These are phyloP conservation scores for Colletotrichum musicola DNA, from an alignment of 2,329 filamentous ascomycete genomes.

Conservation along the genomic window DNA sequence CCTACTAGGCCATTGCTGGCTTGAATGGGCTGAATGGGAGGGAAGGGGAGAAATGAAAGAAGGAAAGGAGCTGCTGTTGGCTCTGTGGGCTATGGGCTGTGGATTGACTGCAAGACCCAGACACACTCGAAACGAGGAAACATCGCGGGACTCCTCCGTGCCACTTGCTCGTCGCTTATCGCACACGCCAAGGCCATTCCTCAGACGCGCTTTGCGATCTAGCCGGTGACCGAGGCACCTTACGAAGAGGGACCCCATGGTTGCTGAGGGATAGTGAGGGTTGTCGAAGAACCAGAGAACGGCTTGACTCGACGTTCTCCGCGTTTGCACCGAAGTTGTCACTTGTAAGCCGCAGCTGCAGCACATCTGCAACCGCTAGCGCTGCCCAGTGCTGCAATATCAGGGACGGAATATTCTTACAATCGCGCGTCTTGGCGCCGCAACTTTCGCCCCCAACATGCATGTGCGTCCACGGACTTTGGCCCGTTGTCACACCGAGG, in stretches of 20 bases:
- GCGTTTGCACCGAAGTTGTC: conserved; percentile 19
- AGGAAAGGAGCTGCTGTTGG: neutral
- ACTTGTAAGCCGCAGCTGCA: neutral
- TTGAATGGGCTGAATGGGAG: conserved; percentile 17
- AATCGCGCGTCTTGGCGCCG: conserved; percentile 23
- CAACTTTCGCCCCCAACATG: conserved; percentile 5
- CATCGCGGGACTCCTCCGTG: conserved; percentile 18
- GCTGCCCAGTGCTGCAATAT: conserved; percentile 25
- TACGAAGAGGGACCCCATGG: neutral
- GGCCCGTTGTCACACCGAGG: conserved; percentile 15
- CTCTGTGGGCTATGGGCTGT: neutral
- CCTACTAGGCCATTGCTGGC: neutral
- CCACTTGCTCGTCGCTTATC: conserved; percentile 29
- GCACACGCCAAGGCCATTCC: conserved; percentile 30
- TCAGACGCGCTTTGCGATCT: conserved; percentile 29
- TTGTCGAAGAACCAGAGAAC: neutral
- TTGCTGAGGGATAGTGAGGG: neutral
- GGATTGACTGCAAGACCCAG: conserved; percentile 17
- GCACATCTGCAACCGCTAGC: conserved; percentile 18
- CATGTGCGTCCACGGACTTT: conserved; percentile 2
- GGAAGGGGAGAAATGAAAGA: neutral
- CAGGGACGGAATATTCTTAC: conserved; percentile 10
- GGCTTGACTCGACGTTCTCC: conserved; percentile 27
- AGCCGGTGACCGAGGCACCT: conserved; percentile 19
- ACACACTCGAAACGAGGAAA: conserved; percentile 37